Evolutionary conservation across 306 rosid genomes (phyloP), one percentile per base, ranked within the genome.

Genomic region (Quercus cerris): DNA sequence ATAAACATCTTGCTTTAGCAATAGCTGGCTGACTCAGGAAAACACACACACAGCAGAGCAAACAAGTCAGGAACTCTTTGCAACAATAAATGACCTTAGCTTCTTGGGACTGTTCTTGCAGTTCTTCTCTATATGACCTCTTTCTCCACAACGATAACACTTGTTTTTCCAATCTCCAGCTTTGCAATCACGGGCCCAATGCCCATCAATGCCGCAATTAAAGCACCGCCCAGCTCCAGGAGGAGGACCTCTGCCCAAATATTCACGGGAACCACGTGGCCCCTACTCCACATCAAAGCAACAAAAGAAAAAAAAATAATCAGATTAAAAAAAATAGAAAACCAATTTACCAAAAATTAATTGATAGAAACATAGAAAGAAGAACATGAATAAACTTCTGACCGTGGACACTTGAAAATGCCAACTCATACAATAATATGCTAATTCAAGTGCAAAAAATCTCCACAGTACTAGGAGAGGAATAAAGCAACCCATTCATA

Each of bases 181-280:
- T 64, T 90, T 90, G 88, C 97, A 92, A 81, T 92, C 97, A 41
- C 94, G 85, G 38, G 94, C 97, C 97, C 97, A 92, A 22, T 92
- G 97, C 18, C 97, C 97, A 81, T 92, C 97, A 76, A 92, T 75
- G 70, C 97, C 97, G 35, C 97, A 92, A 75, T 92, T 92, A 81
- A 92, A 92, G 86, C 97, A 92, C 59, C 97, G 97, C 8, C 97
- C 97, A 76, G 97, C 87, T 69, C 97, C 97, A 83, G 97, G 97
- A 62, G 97, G 87, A 28, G 97, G 94, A 30, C 94, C 94, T 75
- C 97, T 85, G 33, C 94, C 97, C 62, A 87, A 38, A 81, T 84
- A 85, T 74, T 90, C 94, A 13, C 94, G 89, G 55, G 97, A 92
- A 58, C 97, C 92, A 19, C 97, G 93, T 8, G 97, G 97, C 31